phyloP scores from a whole-genome alignment of 805 yeast genomes.

The Lachancea cidri region DNA sequence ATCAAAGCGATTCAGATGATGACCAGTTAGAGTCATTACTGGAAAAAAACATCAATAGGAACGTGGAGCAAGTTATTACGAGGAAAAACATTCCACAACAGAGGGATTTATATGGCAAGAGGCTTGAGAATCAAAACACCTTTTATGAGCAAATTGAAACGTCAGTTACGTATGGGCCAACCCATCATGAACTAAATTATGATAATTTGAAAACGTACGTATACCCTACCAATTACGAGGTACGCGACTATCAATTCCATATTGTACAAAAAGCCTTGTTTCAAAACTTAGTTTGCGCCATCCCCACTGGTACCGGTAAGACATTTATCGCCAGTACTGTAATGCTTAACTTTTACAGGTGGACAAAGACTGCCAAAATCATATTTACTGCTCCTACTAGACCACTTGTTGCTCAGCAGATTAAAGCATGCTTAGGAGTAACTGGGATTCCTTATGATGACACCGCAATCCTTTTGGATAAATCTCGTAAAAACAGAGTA shows the following conservation, averaged over 20 bases:
- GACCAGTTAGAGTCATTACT: conserved; percentile 32
- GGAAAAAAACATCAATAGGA: conserved; percentile 31
- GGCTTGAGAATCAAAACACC: conserved; percentile 25
- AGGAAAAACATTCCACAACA: conserved; percentile 32
- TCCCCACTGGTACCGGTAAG: conserved; percentile 97
- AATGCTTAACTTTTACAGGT: conserved; percentile 81
- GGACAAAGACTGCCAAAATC: conserved; percentile 78
- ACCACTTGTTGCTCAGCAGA: conserved; percentile 94
- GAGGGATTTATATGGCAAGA: conserved; percentile 32
- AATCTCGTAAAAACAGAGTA: conserved; percentile 53
- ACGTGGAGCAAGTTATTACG: conserved; percentile 28
- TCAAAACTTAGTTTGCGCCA: conserved; percentile 75
- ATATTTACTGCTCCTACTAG: conserved; percentile 96
- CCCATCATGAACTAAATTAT: conserved; percentile 47
- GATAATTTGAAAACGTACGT: conserved; percentile 45
- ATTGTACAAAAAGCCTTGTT: conserved; percentile 70
- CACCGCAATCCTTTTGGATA: conserved; percentile 73
- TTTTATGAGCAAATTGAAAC: conserved; percentile 37
- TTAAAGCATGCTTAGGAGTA: conserved; percentile 82
- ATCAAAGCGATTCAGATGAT: conserved; percentile 7
- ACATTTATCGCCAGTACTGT: conserved; percentile 94
- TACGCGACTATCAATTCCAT: conserved; percentile 83
- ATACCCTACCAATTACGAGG: conserved; percentile 81
- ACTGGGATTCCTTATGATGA: conserved; percentile 76
- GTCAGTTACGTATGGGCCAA: conserved; percentile 36